Evolutionary conservation across 352 stramenopile genomes (phyloP), one percentile per base, ranked within the genome.

Genomic region (Peronospora farinosa): DNA sequence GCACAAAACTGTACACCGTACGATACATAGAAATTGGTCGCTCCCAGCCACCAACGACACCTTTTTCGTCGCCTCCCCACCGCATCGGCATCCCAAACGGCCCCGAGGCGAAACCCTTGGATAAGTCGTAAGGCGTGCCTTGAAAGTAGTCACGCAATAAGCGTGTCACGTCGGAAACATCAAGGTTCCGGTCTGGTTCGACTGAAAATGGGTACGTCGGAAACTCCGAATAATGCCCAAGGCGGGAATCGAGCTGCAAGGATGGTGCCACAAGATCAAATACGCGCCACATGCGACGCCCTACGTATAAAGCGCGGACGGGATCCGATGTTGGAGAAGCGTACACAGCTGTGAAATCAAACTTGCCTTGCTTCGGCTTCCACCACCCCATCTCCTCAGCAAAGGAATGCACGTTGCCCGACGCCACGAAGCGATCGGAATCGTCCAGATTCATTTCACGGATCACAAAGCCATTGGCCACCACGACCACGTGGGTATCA

Each of bases 391-490:
- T 92, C 5, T 89, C 69, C 51, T 78, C 38, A 8, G 90, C 89
- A 33, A 97, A 91, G 21, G 71, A 72, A n/a, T 85, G 67, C 13
- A 97, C 69, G 55, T 95, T 97, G 4, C 67, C 44, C 12, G 86
- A 97, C 51, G 88, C 92, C 47, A 98, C 44, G 61, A 95, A 97
- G 41, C 65, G 69, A 38, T 95, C 78, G 4, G 67, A 61, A 57
- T 97, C 63, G 32, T 64, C 49, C n/a, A 87, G 58, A 63, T 93
- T 56, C 40, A 98, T 82, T 23, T 94, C 67, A 33, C 91, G 82
- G 58, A 98, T 97, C 42, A 93, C 72, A 54, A 98, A 98, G 38
- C 84, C 84, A 60, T 98, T 98, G 4, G 91, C 88, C 27, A 97
- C 67, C 6, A 92, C 81, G 4, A 87, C 76, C 31, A 97, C 72